phyloP scores from a whole-genome alignment of 2,329 filamentous ascomycete species.

The Xylariales sp. region DNA sequence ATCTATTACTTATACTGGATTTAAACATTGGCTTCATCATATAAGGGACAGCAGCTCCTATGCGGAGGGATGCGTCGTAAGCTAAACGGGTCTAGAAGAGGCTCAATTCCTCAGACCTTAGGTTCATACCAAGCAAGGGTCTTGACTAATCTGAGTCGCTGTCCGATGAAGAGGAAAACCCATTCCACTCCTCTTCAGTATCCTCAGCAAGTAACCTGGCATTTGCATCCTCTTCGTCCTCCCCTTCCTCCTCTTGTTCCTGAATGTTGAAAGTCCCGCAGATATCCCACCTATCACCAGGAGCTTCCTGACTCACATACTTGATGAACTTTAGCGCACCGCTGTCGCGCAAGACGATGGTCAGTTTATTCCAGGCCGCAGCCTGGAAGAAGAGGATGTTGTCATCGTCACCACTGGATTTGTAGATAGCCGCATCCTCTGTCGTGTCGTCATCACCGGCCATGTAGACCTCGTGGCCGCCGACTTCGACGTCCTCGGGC shows the following conservation, averaged over 20 bases:
- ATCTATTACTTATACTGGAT: no score
- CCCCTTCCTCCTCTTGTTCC: slow-evolving; percentile 41
- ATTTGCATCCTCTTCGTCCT: slow-evolving; percentile 23
- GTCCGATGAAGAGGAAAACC: slow-evolving; percentile 41
- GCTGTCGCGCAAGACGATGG: slow-evolving; percentile 81
- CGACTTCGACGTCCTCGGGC: slow-evolving; percentile 52
- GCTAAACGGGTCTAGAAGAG: no score
- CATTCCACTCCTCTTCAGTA: slow-evolving; percentile 53
- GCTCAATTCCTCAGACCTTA: no score
- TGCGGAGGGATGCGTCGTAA: no score
- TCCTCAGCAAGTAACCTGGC: slow-evolving; percentile 33
- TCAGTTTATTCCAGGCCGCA: slow-evolving; percentile 82
- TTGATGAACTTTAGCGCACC: slow-evolving; percentile 92
- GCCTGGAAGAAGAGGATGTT: slow-evolving; percentile 62
- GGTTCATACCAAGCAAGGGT: no score
- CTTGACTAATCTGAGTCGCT: slow-evolving; percentile 9
- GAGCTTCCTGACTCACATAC: slow-evolving; percentile 79
- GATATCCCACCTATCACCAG: slow-evolving; percentile 90
- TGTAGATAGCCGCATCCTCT: slow-evolving; percentile 83
- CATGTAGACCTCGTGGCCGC: slow-evolving; percentile 90
- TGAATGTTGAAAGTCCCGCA: slow-evolving; percentile 72
- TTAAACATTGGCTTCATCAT: no score
- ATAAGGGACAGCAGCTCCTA: no score
- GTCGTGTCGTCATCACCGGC: slow-evolving; percentile 72
- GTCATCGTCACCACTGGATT: slow-evolving; percentile 70